phyloP scores from a whole-genome alignment of 805 yeast genomes.

The Wickerhamomyces silvicola region DNA sequence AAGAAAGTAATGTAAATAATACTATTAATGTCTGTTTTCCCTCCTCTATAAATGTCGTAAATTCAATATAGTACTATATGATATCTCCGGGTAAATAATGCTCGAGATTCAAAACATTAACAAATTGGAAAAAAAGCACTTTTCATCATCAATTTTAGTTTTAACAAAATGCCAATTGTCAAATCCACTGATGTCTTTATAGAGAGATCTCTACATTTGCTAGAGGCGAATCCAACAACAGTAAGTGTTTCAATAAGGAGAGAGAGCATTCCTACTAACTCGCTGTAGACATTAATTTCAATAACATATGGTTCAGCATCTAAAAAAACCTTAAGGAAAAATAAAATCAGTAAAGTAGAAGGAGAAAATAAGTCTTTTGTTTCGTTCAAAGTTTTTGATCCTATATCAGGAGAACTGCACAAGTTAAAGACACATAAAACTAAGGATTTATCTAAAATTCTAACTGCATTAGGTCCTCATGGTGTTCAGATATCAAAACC shows the following conservation, averaged over 20 bases:
- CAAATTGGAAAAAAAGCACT: no score
- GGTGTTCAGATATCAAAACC: conserved; percentile 31
- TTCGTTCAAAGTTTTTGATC: conserved; percentile 57
- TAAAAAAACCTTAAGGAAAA: conserved; percentile 11
- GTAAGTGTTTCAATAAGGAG: no score
- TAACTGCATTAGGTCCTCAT: conserved; percentile 68
- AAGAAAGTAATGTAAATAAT: conserved; percentile 9
- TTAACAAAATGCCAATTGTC: conserved; percentile 15
- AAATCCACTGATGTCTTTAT: conserved; percentile 18
- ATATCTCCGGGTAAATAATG: no score
- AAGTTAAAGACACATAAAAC: conserved; percentile 48
- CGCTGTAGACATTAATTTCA: conserved; percentile 16
- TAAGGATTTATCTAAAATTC: conserved; percentile 65
- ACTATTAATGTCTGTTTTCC: background rate
- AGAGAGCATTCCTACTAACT: background rate
- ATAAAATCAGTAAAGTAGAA: conserved; percentile 2
- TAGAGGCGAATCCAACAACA: conserved; percentile 15
- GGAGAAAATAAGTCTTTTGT: conserved; percentile 13
- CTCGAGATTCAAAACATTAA: no score
- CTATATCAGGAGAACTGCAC: conserved; percentile 57
- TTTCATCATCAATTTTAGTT: no score
- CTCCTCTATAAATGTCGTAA: no score
- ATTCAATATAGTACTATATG: no score
- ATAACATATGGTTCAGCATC: conserved; percentile 21
- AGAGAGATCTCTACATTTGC: conserved; percentile 15